A percentile compares a stretch with the other conserved stretches of the same genome.
Evolutionary conservation across 192 early-diverging fungal species (phyloP).

Genomic region (Gonapodya prolifera): DNA sequence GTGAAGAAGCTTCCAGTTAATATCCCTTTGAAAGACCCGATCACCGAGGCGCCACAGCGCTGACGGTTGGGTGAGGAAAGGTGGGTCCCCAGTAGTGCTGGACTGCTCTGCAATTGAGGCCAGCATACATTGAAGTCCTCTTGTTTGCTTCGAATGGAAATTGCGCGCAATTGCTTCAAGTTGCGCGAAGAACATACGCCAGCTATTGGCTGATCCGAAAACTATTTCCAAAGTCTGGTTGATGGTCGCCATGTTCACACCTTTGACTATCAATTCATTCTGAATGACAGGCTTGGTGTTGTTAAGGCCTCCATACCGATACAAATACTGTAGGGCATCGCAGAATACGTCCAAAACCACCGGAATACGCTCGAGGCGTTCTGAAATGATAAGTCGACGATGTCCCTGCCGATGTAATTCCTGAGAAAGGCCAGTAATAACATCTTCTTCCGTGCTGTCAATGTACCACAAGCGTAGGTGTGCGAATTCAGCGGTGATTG

Average conservation of each 20-base stretch:
- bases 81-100: constrained; percentile 33
- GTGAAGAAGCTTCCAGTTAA: constrained; percentile 60
- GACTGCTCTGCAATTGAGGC: background rate
- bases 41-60: constrained; percentile 47
- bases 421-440: background rate
- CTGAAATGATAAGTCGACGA: background rate
- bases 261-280: background rate
- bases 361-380: background rate
- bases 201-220: constrained; percentile 20
- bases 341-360: background rate
- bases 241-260: constrained; percentile 13
- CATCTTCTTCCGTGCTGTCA: background rate
- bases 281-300: background rate
- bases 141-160: background rate
- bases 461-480: background rate
- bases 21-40: constrained; percentile 46
- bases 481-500: background rate
- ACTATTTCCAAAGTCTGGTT: constrained; percentile 62
- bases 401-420: background rate
- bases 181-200: background rate
- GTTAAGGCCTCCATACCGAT: background rate
- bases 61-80: constrained; percentile 51
- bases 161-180: background rate
- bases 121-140: background rate
- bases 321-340: background rate